phyloP scores from a whole-genome alignment of 306 rosid genomes.

The Acacia crassicarpa region DNA sequence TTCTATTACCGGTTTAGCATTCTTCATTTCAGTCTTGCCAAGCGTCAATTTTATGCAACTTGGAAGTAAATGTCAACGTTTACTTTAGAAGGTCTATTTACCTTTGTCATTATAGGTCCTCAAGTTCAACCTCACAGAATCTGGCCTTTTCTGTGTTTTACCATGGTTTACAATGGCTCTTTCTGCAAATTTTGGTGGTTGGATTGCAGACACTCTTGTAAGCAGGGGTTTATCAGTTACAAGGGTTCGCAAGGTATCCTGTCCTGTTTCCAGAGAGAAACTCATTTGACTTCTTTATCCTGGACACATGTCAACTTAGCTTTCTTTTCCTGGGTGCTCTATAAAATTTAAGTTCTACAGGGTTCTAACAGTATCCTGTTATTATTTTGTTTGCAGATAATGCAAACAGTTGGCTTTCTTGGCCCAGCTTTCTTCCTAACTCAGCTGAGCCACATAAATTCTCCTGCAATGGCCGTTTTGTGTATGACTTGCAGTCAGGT shows the following conservation, averaged over 20 bases:
- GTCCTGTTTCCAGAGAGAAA: background rate
- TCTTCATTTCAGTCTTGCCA: constrained; percentile 11
- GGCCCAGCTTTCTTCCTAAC: constrained; percentile 99
- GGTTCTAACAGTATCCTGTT: constrained; percentile 14
- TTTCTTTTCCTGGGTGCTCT: background rate
- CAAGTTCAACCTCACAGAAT: constrained; percentile 98
- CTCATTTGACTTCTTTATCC: constrained; percentile 4
- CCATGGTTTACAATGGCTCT: constrained; percentile 98
- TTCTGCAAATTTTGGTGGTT: constrained; percentile 95
- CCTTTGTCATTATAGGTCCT: constrained; percentile 63
- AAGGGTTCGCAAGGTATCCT: constrained; percentile 86
- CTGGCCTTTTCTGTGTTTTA: constrained; percentile 83
- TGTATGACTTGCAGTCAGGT: constrained; percentile 99
- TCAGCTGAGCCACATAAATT: constrained; percentile 86
- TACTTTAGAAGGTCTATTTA: constrained; percentile 22
- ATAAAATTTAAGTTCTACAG: constrained; percentile 8
- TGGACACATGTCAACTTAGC: constrained; percentile 1
- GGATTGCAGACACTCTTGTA: constrained; percentile 98
- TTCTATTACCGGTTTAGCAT: background rate
- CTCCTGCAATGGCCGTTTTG: constrained; percentile 90
- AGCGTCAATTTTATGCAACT: constrained; percentile 1
- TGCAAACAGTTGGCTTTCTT: constrained; percentile 97
- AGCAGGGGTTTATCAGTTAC: constrained; percentile 85
- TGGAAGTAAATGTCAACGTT: constrained; percentile 14
- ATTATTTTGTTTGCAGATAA: constrained; percentile 55